Conservation (phyloP, 805 yeast genomes). For the Blastobotrys americana region DNA sequence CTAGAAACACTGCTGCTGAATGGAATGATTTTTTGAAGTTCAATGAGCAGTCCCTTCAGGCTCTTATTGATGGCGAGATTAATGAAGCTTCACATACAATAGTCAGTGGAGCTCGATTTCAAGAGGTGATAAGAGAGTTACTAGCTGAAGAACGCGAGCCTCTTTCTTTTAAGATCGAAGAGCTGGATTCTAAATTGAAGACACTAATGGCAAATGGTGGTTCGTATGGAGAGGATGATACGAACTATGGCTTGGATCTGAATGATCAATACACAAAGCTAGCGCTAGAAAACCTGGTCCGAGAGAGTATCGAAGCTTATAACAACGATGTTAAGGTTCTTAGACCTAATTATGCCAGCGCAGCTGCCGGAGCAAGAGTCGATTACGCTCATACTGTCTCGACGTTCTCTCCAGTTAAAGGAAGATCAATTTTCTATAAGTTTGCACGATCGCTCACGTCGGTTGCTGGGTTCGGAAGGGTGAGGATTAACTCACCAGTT, state of each 20-base stretch:
- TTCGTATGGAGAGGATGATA: neutral
- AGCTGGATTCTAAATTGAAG: slow-evolving; percentile 2
- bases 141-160: slow-evolving; percentile 1
- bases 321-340: neutral
- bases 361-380: slow-evolving; percentile 23
- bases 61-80: neutral
- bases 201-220: neutral
- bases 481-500: slow-evolving; percentile 12
- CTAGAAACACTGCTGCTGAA: neutral
- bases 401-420: slow-evolving; percentile 16
- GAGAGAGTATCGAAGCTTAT: slow-evolving; percentile 1
- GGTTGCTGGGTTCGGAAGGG: slow-evolving; percentile 15
- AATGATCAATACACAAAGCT: neutral
- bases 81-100: neutral
- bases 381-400: slow-evolving; percentile 20
- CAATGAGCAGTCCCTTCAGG: slow-evolving; percentile 2
- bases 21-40: slow-evolving; percentile 5
- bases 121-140: neutral
- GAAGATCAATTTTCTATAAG: slow-evolving; percentile 10
- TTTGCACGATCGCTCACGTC: slow-evolving; percentile 8
- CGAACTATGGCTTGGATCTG: neutral
- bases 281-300: slow-evolving; percentile 2
- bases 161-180: slow-evolving; percentile 2
- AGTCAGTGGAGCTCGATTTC: neutral
- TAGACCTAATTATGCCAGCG: slow-evolving; percentile 17